These are phyloP conservation scores for Pleurotus giganteus DNA, from an alignment of 768 basidiomycete genomes.

Conservation along the genomic window DNA sequence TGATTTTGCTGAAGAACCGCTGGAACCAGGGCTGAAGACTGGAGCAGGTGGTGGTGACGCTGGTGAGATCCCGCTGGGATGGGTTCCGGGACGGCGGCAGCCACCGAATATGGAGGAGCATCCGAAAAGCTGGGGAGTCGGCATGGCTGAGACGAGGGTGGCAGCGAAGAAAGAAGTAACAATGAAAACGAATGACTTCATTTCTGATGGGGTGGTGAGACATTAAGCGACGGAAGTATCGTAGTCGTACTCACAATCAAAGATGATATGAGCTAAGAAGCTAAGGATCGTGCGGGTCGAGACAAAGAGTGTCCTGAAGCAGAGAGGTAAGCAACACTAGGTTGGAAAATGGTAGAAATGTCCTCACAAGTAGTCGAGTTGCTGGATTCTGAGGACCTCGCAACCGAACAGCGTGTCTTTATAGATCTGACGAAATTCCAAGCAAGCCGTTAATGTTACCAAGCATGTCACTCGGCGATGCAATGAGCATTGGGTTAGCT, in stretches of 20 bases:
- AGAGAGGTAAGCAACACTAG: neutral
- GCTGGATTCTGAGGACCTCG: neutral
- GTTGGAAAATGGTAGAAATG: neutral
- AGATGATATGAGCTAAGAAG: neutral
- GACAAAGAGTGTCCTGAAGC: neutral
- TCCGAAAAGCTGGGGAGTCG: neutral
- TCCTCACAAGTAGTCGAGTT: neutral
- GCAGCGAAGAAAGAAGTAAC: neutral
- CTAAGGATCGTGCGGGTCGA: neutral
- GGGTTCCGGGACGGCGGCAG: conserved; percentile 3
- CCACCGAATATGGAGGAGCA: conserved; percentile 2
- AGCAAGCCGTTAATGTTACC: neutral
- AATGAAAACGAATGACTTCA: conserved; percentile 8
- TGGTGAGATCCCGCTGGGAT: neutral
- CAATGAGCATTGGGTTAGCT: neutral
- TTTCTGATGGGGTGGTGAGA: neutral
- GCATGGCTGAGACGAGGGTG: neutral
- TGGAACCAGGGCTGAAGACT: neutral
- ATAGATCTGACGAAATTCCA: neutral
- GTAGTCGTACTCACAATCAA: neutral
- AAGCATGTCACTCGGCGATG: neutral
- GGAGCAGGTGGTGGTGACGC: neutral
- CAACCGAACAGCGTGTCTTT: neutral
- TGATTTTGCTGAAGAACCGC: neutral
- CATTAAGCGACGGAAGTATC: neutral